phyloP scores from a whole-genome alignment of 345 rosid genomes.

The Ailanthus altissimus region DNA sequence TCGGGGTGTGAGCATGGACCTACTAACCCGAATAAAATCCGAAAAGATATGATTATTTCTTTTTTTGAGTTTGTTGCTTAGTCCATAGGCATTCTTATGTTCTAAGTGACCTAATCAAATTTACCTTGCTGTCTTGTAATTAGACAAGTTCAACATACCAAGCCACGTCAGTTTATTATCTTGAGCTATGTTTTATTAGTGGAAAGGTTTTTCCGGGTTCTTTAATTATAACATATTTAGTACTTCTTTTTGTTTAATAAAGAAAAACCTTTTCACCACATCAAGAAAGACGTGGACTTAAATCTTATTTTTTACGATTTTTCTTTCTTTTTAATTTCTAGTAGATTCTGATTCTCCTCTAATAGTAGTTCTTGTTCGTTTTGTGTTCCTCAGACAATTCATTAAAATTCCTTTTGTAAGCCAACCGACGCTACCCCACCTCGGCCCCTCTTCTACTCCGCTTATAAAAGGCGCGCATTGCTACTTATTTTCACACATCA shows the following conservation, averaged over 20 bases:
- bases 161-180: too few species aligned
- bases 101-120: constrained; percentile 4
- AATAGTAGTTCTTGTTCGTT: constrained; percentile 25
- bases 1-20: too few species aligned
- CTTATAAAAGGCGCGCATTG: too few species aligned
- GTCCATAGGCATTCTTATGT: not conserved
- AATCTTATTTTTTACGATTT: too few species aligned
- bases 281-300: too few species aligned
- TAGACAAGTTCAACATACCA: not conserved
- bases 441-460: constrained; percentile 20
- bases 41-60: too few species aligned
- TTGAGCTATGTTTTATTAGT: too few species aligned
- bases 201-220: too few species aligned
- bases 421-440: constrained; percentile 51
- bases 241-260: too few species aligned
- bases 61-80: constrained; percentile 13
- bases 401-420: constrained; percentile 34
- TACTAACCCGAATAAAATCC: constrained; percentile 25
- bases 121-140: not conserved
- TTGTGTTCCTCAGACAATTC: constrained; percentile 67
- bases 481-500: constrained; percentile 54
- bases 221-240: too few species aligned
- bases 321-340: not conserved
- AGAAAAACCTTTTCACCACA: too few species aligned
- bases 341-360: constrained; percentile 47